Base-by-base conservation (phyloP, 257 asterid genomes). In the Gentiana straminea region DNA sequence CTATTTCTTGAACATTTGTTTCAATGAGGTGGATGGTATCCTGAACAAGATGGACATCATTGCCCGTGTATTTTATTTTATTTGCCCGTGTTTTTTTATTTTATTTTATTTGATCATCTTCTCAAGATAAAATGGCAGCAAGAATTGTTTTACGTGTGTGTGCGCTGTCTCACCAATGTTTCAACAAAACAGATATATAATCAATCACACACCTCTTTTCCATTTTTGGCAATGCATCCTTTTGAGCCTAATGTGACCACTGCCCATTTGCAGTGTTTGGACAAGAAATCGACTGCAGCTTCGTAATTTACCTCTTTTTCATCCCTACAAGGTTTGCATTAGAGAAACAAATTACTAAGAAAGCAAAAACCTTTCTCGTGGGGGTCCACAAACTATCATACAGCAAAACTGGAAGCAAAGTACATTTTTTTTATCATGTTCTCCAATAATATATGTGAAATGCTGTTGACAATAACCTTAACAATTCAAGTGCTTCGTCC, bases 141-240 rank as follows among this genome's bases (percentile, higher is more conserved):
- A 4, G 35, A 57, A 10, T 2, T 32, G 32, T n/a, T 15, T 48
- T 49, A n/a, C 11, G 46, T 32, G 32, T 3, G 8, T 5, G 24
- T 4, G 45, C 13, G 44, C 3, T 24, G 24, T 12, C 35, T 11
- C 15, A 44, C 12, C 37, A 12, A 49, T 9, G 45, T 36, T 46
- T 63, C 11, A 36, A 36, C 8, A 5, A 0, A 45, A 51, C 15
- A 35, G 7, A 13, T 11, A 36, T 5, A 24, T 24, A 24, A 24
- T 24, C 24, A 35, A 45, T 51, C 24, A 55, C 77, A 6, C 0
- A 90, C 97, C 91, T 88, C 97, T 70, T 81, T 75, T 58, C 84
- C 79, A 15, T 79, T 80, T 74, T 80, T 85, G 12, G 97, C 97
- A 41, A 92, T 81, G 88, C 99, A 81, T 43, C 99, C 99, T 57